Percentiles rank a stretch among this genome's conserved stretches.
Conservation (phyloP, 2,329 filamentous ascomycete genomes). For the Aspergillus awamori region DNA sequence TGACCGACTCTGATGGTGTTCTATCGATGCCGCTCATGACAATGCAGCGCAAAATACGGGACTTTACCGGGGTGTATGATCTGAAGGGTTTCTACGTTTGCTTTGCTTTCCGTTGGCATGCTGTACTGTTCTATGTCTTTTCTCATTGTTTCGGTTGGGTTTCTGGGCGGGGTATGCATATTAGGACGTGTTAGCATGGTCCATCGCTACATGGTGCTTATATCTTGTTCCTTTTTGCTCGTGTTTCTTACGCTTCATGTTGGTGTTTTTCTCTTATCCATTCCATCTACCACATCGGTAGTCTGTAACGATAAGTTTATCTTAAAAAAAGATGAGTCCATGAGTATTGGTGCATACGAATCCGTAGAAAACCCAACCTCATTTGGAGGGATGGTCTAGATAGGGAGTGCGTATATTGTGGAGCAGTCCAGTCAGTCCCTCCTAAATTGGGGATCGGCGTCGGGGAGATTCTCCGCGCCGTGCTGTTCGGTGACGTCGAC, state of each 20-base stretch:
- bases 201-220: constrained; percentile 26
- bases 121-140: constrained; percentile 26
- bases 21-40: constrained; percentile 24
- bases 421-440: not conserved
- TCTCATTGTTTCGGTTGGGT: constrained; percentile 26
- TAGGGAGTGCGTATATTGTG: not conserved
- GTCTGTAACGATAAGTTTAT: constrained; percentile 40
- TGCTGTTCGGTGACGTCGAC: constrained; percentile 22
- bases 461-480: constrained; percentile 13
- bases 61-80: constrained; percentile 27
- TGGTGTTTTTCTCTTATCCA: constrained; percentile 20
- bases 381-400: constrained; percentile 3
- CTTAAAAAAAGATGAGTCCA: constrained; percentile 35
- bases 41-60: constrained; percentile 24
- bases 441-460: constrained; percentile 14
- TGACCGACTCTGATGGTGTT: constrained; percentile 21
- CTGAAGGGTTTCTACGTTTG: constrained; percentile 22
- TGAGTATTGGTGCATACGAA: constrained; percentile 13
- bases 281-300: constrained; percentile 26
- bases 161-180: constrained; percentile 31
- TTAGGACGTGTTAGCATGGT: constrained; percentile 28
- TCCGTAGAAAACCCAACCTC: not conserved
- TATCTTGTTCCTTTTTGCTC: constrained; percentile 25
- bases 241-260: constrained; percentile 26
- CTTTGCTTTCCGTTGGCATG: constrained; percentile 21